Evolutionary conservation across 176 grass and related monocot genomes (phyloP).

Genomic region (Oryza coarctata): DNA sequence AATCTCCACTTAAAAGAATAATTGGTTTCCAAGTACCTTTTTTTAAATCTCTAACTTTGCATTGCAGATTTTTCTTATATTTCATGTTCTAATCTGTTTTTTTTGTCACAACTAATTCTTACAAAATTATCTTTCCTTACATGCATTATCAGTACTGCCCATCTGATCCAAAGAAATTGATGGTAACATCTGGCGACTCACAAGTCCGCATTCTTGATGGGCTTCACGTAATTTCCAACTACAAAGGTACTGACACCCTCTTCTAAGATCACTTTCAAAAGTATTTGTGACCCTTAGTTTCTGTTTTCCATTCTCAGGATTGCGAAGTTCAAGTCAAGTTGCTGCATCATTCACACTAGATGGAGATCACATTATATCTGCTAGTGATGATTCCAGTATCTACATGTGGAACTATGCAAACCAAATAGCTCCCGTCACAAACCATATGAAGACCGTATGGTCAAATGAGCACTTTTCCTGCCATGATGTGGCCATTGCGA

Average conservation of each 20-base stretch:
- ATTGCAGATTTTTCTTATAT: neutral
- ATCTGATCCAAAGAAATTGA: constrained; percentile 69
- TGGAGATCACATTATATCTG: constrained; percentile 82
- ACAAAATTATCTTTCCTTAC: neutral
- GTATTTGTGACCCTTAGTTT: constrained; percentile 15
- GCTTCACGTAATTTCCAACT: constrained; percentile 66
- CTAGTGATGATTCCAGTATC: constrained; percentile 67
- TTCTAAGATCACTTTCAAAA: neutral
- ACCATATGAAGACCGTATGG: constrained; percentile 43
- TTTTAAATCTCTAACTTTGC: neutral
- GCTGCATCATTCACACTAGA: constrained; percentile 79
- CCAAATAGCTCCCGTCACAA: constrained; percentile 48
- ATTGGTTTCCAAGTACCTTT: constrained; percentile 78
- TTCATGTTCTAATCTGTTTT: constrained; percentile 10
- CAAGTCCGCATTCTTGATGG: constrained; percentile 82
- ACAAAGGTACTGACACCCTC: constrained; percentile 58
- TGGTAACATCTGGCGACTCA: constrained; percentile 87
- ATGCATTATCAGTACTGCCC: constrained; percentile 76
- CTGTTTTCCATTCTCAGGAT: constrained; percentile 39
- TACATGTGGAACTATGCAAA: constrained; percentile 69
- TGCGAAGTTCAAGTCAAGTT: constrained; percentile 60
- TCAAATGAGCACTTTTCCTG: constrained; percentile 72
- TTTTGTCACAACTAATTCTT: constrained; percentile 19
- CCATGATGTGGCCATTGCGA: constrained; percentile 53
- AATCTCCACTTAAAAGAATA: constrained; percentile 86